Evolutionary conservation across 139 green algal genomes (phyloP).

Genomic region (Closterium sp.): DNA sequence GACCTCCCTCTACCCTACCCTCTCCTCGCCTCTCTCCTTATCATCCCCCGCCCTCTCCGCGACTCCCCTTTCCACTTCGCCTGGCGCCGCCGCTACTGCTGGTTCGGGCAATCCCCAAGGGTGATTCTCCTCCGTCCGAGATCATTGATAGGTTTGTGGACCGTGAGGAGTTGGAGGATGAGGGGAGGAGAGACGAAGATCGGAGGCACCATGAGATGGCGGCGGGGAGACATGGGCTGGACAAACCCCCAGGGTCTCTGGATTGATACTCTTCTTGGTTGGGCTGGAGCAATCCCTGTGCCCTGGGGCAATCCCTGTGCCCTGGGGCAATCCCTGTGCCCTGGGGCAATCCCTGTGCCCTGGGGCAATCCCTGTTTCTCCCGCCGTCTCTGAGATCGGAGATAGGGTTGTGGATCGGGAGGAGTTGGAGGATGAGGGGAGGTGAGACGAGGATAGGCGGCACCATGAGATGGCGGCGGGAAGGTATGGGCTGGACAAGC

Average conservation of each 20-base stretch:
- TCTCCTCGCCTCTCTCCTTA: background rate
- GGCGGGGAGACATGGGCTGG: background rate
- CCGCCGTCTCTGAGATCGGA: too few species aligned
- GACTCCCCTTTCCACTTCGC: background rate
- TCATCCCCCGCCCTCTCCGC: background rate
- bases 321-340: too few species aligned
- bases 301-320: too few species aligned
- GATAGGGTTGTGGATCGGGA: too few species aligned
- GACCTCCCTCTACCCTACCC: background rate
- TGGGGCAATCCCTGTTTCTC: too few species aligned
- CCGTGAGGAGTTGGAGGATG: background rate
- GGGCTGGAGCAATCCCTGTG: too few species aligned
- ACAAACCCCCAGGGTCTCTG: background rate
- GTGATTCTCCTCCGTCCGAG: background rate
- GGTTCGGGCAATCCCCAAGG: background rate
- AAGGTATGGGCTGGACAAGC: too few species aligned
- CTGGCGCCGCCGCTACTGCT: background rate
- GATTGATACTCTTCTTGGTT: background rate
- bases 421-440: too few species aligned
- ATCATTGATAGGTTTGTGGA: background rate
- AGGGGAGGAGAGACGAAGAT: background rate
- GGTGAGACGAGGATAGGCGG: too few species aligned
- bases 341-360: too few species aligned
- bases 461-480: too few species aligned
- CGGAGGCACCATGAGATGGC: background rate